Conservation (phyloP, 2,329 filamentous ascomycete genomes). For the Exophiala viscosa region DNA sequence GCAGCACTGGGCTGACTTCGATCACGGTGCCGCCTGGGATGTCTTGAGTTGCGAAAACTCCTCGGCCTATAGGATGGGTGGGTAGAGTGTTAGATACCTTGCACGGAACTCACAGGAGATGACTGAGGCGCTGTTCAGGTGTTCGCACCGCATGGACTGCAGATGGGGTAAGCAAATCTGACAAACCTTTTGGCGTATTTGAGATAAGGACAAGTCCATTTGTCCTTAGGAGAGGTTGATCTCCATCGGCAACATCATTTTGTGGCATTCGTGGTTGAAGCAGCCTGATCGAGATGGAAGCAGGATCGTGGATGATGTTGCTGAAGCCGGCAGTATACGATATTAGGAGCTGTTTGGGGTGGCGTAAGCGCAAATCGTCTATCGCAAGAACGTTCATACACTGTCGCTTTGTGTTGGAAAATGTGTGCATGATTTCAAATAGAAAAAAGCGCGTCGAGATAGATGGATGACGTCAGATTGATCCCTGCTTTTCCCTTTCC, state of each 20-base stretch:
- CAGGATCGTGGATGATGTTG: too few species aligned
- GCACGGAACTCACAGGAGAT: too few species aligned
- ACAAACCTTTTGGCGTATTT: slow-evolving; percentile 29
- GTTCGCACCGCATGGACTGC: too few species aligned
- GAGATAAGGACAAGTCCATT: slow-evolving; percentile 25
- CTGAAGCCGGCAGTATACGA: too few species aligned
- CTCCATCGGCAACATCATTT: slow-evolving; percentile 14
- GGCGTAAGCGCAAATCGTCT: neutral
- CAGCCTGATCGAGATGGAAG: too few species aligned
- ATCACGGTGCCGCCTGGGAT: slow-evolving; percentile 28
- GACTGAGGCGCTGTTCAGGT: too few species aligned
- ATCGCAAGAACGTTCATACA: neutral
- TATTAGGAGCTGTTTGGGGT: too few species aligned
- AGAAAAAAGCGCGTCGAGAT: neutral
- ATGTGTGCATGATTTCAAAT: neutral
- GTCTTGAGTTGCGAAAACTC: slow-evolving; percentile 28
- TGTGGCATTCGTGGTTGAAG: slow-evolving; percentile 14
- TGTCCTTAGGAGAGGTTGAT: slow-evolving; percentile 20
- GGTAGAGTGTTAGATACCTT: neutral
- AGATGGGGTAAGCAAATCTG: neutral
- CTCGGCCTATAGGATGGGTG: slow-evolving; percentile 25
- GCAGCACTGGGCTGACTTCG: slow-evolving; percentile 34
- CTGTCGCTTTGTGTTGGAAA: neutral
- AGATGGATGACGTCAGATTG: slow-evolving; percentile 1
- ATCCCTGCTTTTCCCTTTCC: neutral